Percentiles rank a stretch among this genome's conserved stretches.
phyloP scores from a whole-genome alignment of 768 basidiomycete genomes.

The Saitozyma sp. region DNA sequence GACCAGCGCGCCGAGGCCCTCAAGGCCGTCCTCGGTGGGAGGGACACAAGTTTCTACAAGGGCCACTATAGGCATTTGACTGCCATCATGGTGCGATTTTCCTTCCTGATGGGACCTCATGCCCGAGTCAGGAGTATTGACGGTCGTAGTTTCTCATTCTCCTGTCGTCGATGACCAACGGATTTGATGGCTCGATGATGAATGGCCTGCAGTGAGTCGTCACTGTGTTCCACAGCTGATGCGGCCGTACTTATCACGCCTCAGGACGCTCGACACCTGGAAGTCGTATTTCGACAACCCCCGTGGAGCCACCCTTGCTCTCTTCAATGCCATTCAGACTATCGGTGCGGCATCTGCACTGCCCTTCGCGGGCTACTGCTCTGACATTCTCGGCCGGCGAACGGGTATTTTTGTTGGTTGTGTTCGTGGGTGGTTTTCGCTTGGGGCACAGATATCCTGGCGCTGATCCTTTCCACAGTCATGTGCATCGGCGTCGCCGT shows the following conservation, averaged over 20 bases:
- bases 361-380: conserved; percentile 59
- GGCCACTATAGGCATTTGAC: conserved; percentile 4
- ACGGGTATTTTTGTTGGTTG: conserved; percentile 7
- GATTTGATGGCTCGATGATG: conserved; percentile 51
- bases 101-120: not conserved
- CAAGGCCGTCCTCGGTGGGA: conserved; percentile 2
- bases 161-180: conserved; percentile 65
- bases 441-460: not conserved
- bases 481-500: conserved; percentile 26
- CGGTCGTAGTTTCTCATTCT: conserved; percentile 57
- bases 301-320: conserved; percentile 18
- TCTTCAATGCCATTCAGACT: conserved; percentile 58
- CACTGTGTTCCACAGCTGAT: conserved; percentile 62
- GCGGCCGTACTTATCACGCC: conserved; percentile 50
- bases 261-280: conserved; percentile 27
- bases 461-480: not conserved
- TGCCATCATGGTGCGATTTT: conserved; percentile 12
- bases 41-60: not conserved
- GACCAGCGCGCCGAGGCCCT: not conserved
- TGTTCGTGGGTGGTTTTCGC: not conserved
- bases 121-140: not conserved
- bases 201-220: conserved; percentile 58
- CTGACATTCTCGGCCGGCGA: conserved; percentile 59
- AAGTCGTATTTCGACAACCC: conserved; percentile 26
- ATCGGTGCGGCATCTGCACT: conserved; percentile 62